Evolutionary conservation across 345 rosid species (phyloP).

Genomic region (Pistacia atlantica): DNA sequence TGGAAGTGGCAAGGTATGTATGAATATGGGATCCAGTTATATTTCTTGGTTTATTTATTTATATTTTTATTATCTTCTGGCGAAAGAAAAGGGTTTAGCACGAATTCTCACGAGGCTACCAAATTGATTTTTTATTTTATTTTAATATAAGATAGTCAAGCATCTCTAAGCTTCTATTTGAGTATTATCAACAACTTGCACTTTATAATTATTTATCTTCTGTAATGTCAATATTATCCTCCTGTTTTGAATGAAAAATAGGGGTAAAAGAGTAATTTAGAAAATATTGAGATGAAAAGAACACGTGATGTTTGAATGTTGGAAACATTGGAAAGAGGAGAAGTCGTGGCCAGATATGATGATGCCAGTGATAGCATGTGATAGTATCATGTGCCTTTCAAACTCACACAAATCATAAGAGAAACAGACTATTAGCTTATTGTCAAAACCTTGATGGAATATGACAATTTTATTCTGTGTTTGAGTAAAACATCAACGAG

Average conservation of each 20-base stretch:
- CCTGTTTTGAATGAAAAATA: fast-evolving
- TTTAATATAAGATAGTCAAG: neutral
- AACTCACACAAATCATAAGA: neutral
- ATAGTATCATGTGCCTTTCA: conserved; percentile 38
- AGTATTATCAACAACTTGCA: neutral
- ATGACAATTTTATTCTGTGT: neutral
- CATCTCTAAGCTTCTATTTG: neutral
- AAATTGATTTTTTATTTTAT: neutral
- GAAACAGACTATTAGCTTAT: neutral
- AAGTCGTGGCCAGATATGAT: conserved; percentile 73
- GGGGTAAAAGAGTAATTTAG: neutral
- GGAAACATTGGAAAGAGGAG: conserved; percentile 70
- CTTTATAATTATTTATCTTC: neutral
- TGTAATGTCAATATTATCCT: neutral
- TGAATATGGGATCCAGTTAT: neutral
- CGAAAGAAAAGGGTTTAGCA: conserved; percentile 42
- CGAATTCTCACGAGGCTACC: conserved; percentile 26
- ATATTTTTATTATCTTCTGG: conserved; percentile 30
- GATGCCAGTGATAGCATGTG: conserved; percentile 70
- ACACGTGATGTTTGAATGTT: conserved; percentile 70
- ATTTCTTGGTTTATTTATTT: neutral
- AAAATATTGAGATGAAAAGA: conserved; percentile 12
- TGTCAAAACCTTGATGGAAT: neutral
- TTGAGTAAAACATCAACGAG: neutral
- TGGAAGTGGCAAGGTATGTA: neutral